Evolutionary conservation across 1,284 basidiomycete genomes (phyloP).

Genomic region (Trichosporon inkin): DNA sequence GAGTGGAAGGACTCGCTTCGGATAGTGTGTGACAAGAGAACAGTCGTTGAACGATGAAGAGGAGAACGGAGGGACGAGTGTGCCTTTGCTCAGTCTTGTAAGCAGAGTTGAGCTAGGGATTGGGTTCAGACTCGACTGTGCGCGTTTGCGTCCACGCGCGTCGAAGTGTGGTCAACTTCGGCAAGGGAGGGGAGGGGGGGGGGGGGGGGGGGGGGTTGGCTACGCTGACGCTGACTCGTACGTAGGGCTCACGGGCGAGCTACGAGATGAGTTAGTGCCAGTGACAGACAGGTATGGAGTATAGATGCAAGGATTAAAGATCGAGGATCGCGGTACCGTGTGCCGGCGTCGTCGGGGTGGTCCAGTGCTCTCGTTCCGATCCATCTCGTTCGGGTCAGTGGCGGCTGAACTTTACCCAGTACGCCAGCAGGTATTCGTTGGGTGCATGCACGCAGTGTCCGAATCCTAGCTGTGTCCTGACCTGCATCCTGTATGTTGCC

Average conservation of each 20-base stretch:
- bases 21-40: neutral
- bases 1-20: neutral
- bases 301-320: neutral
- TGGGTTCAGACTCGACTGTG: neutral
- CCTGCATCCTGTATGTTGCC: neutral
- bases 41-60: neutral
- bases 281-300: neutral
- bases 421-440: slow-evolving; percentile 1
- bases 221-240: neutral
- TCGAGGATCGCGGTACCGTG: neutral
- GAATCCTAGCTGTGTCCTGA: slow-evolving; percentile 2
- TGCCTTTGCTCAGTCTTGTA: neutral
- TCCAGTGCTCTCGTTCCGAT: neutral
- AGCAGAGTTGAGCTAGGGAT: neutral
- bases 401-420: neutral
- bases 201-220: neutral
- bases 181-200: neutral
- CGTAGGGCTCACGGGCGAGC: neutral
- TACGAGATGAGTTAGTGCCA: neutral
- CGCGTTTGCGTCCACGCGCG: too few relatives aligned
- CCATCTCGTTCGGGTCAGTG: neutral
- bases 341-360: neutral
- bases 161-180: neutral
- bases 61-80: neutral
- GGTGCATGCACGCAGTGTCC: neutral